Base-by-base conservation (phyloP, 257 asterid genomes). In the Thymus quinquecostatus region DNA sequence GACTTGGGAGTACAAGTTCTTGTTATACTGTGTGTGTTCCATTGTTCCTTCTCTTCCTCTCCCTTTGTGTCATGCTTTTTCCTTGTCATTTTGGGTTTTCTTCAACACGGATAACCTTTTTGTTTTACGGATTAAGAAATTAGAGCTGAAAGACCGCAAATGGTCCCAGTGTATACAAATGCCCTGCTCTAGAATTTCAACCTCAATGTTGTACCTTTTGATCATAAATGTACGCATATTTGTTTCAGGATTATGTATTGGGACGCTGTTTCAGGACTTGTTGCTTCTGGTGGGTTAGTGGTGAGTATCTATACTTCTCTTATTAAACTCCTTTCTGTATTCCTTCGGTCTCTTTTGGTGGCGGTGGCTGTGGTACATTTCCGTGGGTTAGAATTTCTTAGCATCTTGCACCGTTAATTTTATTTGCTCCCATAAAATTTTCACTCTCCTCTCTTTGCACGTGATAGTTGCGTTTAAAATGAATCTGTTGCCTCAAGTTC, bases 201-300 rank as follows among this genome's bases (percentile, higher is more conserved):
- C 63, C 68, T 60, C 47, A 54, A 62, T 60, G 74, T 59, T 45
- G 4, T 29, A 41, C 59, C 53, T 50, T 58, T 60, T 75, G 69
- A 44, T 78, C 50, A 30, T 64, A 47, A 51, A 29, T 50, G 10
- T 64, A 44, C 32, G 14, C 44, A 59, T 64, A 11, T 78, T 47
- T 51, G 30, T 77, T 71, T 66, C 96, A 94, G 99, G 95, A 75
- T 85, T 27, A 88, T 86, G 94, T 95, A 95, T 83, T 95, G 97
- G 98, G 97, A 92, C 73, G 82, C 97, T 10, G 80, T 95, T 43
- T 82, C 94, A 10, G 85, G 83, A 71, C 92, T 95, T 73, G 89
- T 92, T 63, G 87, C 92, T 68, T 75, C 96, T n/a, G 96, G 97
- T 76, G 99, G 99, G 54, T 57, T 95, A 77, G 75, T 95, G 95